These are phyloP conservation scores for Coffea humblotiana DNA, from an alignment of 305 asterid genomes.

Conservation along the genomic window DNA sequence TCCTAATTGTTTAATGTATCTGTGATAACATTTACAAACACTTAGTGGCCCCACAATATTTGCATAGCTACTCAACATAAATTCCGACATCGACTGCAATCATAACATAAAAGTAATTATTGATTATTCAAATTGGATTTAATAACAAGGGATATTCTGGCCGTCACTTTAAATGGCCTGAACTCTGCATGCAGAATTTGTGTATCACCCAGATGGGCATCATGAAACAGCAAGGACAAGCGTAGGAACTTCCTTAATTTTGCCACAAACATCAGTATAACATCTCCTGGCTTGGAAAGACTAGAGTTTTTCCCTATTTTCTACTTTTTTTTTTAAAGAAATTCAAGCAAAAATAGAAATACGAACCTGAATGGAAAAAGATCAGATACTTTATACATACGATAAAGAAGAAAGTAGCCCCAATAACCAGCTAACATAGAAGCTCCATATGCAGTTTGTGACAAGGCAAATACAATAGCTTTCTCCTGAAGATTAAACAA, in stretches of 20 bases:
- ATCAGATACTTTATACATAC: conserved; percentile 42
- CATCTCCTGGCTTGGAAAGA: background rate
- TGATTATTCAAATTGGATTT: background rate
- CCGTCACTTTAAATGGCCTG: background rate
- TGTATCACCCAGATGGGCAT: too few relatives aligned
- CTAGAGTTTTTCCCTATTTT: background rate
- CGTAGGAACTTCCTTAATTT: background rate
- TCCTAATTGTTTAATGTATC: background rate
- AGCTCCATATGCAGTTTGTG: conserved; percentile 87
- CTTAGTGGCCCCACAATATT: background rate
- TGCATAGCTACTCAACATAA: background rate
- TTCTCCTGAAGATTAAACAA: conserved; percentile 67
- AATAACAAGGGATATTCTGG: background rate
- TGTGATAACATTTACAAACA: background rate
- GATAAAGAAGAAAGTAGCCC: conserved; percentile 71
- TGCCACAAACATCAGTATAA: background rate
- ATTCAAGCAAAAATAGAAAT: conserved; percentile 17
- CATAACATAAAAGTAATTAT: background rate
- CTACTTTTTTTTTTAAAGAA: conserved; percentile 2
- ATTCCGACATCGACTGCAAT: background rate
- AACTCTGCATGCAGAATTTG: background rate
- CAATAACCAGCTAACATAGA: conserved; percentile 80
- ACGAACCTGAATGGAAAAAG: conserved; percentile 80
- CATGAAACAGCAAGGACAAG: background rate
- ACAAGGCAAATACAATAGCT: conserved; percentile 70